phyloP scores from a whole-genome alignment of 139 green algal species.

The Chara braunii region DNA sequence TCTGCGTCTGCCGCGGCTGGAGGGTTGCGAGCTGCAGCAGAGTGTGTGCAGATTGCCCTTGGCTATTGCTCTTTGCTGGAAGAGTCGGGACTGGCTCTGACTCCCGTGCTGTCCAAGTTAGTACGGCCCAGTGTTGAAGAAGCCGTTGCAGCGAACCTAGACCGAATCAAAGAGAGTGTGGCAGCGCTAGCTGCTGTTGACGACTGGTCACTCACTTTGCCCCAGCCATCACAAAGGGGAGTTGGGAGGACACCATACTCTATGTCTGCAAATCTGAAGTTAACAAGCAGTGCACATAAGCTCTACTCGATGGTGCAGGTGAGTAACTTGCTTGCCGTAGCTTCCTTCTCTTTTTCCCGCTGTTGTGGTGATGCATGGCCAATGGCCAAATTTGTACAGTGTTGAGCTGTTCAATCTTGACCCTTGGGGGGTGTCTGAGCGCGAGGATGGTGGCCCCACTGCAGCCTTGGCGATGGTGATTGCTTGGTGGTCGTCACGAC shows the following conservation, averaged over 20 bases:
- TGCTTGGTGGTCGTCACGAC: too few relatives aligned
- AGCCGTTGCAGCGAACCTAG: conserved; percentile 31
- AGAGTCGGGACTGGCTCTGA: conserved; percentile 27
- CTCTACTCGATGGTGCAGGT: conserved; percentile 41
- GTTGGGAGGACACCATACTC: not conserved
- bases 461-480: too few relatives aligned
- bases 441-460: too few relatives aligned
- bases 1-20: conserved; percentile 16
- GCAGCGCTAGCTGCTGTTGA: conserved; percentile 22
- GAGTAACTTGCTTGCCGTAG: too few relatives aligned
- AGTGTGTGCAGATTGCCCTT: conserved; percentile 41
- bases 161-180: conserved; percentile 34
- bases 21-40: conserved; percentile 26
- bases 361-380: too few relatives aligned
- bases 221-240: not conserved
- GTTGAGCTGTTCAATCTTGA: too few relatives aligned
- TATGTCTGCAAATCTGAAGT: not conserved
- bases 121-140: conserved; percentile 31
- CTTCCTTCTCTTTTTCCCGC: too few relatives aligned
- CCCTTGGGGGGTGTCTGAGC: too few relatives aligned
- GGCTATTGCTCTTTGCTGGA: conserved; percentile 31
- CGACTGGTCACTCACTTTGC: conserved; percentile 18
- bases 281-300: conserved; percentile 31
- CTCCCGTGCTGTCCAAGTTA: conserved; percentile 12
- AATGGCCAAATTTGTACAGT: too few relatives aligned